Conservation (phyloP, 805 yeast genomes). For the Tetrapisispora phaffii region DNA sequence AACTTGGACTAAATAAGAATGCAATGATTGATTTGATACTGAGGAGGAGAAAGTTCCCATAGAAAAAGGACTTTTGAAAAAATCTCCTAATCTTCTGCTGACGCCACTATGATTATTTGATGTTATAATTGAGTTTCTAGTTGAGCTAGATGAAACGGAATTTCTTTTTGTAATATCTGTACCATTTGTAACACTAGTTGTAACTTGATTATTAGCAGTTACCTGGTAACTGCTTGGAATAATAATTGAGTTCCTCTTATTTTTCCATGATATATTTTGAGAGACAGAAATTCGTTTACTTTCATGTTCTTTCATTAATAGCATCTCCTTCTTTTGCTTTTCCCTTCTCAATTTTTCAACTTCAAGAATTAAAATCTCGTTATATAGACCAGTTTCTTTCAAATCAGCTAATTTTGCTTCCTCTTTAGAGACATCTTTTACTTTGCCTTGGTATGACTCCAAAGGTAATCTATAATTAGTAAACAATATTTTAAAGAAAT, state of each 20-base stretch:
- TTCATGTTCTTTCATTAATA: slow-evolving; percentile 32
- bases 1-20: slow-evolving; percentile 26
- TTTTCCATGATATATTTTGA: slow-evolving; percentile 21
- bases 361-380: slow-evolving; percentile 39
- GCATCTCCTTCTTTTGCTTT: slow-evolving; percentile 33
- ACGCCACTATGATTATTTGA: slow-evolving; percentile 20
- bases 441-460: slow-evolving; percentile 12
- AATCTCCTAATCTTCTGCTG: slow-evolving; percentile 45
- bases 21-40: slow-evolving; percentile 21
- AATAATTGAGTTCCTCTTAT: slow-evolving; percentile 13
- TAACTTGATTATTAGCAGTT: not conserved
- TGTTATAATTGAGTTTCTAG: slow-evolving; percentile 16
- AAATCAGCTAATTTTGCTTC: slow-evolving; percentile 30
- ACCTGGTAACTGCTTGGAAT: slow-evolving; percentile 6
- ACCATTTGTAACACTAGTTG: not conserved
- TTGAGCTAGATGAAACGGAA: slow-evolving; percentile 13
- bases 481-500: not conserved
- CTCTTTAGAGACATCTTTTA: slow-evolving; percentile 23
- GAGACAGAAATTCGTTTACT: slow-evolving; percentile 25
- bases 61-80: slow-evolving; percentile 56
- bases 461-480: not conserved
- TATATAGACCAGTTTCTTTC: slow-evolving; percentile 39
- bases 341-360: slow-evolving; percentile 46
- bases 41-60: slow-evolving; percentile 34
- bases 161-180: slow-evolving; percentile 16